A percentile compares a stretch with the other conserved stretches of the same genome.
These are phyloP conservation scores for Boletales sp. DNA, from an alignment of 768 basidiomycete genomes.

Conservation along the genomic window DNA sequence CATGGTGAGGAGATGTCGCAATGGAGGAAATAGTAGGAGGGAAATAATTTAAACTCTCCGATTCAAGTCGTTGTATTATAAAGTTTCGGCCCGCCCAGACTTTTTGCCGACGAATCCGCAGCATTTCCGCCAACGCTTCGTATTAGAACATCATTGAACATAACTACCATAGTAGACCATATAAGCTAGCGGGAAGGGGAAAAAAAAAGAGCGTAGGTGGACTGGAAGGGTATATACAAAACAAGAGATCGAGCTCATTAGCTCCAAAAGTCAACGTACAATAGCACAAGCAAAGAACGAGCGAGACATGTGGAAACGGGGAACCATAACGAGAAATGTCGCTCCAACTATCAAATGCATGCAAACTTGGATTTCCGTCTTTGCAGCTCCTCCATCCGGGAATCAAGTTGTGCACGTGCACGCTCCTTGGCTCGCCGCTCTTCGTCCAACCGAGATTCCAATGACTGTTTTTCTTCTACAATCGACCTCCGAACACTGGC, in stretches of 20 bases:
- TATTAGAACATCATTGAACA: conserved; percentile 27
- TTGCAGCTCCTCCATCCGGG: conserved; percentile 80
- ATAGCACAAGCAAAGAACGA: conserved; percentile 28
- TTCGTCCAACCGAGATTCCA: conserved; percentile 80
- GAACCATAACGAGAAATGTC: conserved; percentile 1
- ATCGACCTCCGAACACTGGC: conserved; percentile 72
- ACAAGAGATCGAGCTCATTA: conserved; percentile 20
- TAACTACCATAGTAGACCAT: conserved; percentile 31
- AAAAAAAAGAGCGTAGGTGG: conserved; percentile 14
- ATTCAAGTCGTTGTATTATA: background rate
- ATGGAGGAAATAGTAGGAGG: conserved; percentile 11
- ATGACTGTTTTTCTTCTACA: conserved; percentile 84
- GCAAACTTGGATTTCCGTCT: conserved; percentile 91
- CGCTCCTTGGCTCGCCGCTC: conserved; percentile 89
- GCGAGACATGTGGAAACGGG: conserved; percentile 8
- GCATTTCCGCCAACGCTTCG: conserved; percentile 13
- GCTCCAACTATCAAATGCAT: conserved; percentile 56
- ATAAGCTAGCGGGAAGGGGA: conserved; percentile 26
- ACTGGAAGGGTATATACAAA: conserved; percentile 29
- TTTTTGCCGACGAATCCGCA: conserved; percentile 5
- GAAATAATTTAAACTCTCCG: conserved; percentile 19
- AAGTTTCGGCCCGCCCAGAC: conserved; percentile 3
- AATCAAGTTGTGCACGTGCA: conserved; percentile 80
- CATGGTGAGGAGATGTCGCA: conserved; percentile 24
- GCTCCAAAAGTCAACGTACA: conserved; percentile 27